Evolutionary conservation across 2,329 filamentous ascomycete genomes (phyloP), one percentile per base, ranked within the genome.

Genomic region (Phialophora macrospora): DNA sequence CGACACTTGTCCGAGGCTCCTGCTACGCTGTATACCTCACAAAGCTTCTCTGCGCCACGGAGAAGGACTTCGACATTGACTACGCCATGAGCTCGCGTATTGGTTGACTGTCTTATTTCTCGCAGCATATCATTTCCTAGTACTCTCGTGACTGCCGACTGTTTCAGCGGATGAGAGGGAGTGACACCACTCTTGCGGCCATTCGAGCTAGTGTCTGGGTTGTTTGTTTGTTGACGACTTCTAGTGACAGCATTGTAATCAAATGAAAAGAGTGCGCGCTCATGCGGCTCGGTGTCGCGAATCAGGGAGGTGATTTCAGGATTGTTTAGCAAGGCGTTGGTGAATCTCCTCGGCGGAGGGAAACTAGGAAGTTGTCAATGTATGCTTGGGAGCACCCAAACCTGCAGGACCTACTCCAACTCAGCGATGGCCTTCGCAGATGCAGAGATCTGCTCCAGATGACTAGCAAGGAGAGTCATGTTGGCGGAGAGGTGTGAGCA

Each of bases 291-390:
- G 3, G 94, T 97, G 77, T 99, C 95, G 67, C 95, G 91, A 74
- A 99, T 97, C 55, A 99, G 82, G 12, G 91, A 87, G 3, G 95
- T 98, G 72, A 99, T 98, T 77, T 99, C 95, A 77, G 93, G 89
- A 71, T 88, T 88, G 63, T 90, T 88, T 56, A 98, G 88, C 46
- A 99, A 85, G 38, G 95, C 93, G 77, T 96, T 97, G 72, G 93
- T 95, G 80, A 98, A 99, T 74, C 95, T 93, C 74, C 92, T 96
- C n/a, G 94, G 92, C 1, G 87, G 87, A 48, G 92, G 92, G 73
- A 98, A 98, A 38, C 92, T 96, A 74, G 54, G 54, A 46, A 28
- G 28, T 34, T 57, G 26, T 66, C 51, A 63, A 62, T 69, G 64
- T 24, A 20, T 12, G 62, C 64, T 30, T 30, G 38, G 48, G 12